Evolutionary conservation across 108 stramenopile genomes (phyloP).

Genomic region (Cyclotella cryptica): DNA sequence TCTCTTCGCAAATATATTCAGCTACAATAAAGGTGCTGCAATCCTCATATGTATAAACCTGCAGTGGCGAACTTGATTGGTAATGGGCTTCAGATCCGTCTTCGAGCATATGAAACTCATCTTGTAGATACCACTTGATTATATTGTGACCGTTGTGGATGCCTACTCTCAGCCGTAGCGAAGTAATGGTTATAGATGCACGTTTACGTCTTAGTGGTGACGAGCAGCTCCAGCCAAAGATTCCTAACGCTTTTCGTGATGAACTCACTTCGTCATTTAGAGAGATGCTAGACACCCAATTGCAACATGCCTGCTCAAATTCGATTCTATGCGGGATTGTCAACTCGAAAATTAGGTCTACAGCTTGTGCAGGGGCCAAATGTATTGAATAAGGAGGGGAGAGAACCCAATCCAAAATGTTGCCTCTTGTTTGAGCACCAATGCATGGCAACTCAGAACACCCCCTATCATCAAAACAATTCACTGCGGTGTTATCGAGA

Average conservation of each 20-base stretch:
- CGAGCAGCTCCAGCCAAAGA: conserved; percentile 10
- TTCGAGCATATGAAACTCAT: background rate
- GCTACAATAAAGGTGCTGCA: conserved; percentile 2
- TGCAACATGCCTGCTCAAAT: conserved; percentile 13
- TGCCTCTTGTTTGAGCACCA: conserved; percentile 23
- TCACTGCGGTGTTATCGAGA: conserved; percentile 13
- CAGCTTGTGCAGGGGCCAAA: background rate
- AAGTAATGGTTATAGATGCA: background rate
- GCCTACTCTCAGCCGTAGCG: conserved; percentile 12
- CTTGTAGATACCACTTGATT: conserved; percentile 24
- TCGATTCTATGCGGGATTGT: conserved; percentile 8
- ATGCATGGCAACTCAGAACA: conserved; percentile 4
- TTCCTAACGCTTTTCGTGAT: background rate
- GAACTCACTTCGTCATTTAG: background rate
- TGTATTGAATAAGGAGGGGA: conserved; percentile 3
- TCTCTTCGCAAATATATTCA: conserved; percentile 21
- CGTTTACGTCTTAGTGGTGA: background rate
- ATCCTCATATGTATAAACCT: background rate
- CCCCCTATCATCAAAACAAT: conserved; percentile 36
- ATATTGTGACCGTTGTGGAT: conserved; percentile 23
- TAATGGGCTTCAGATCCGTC: background rate
- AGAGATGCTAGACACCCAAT: background rate
- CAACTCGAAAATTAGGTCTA: conserved; percentile 10
- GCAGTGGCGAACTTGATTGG: background rate
- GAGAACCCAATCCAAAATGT: conserved; percentile 20